phyloP scores from a whole-genome alignment of 495 filamentous ascomycete species.

The Trichoderma erinaceum region DNA sequence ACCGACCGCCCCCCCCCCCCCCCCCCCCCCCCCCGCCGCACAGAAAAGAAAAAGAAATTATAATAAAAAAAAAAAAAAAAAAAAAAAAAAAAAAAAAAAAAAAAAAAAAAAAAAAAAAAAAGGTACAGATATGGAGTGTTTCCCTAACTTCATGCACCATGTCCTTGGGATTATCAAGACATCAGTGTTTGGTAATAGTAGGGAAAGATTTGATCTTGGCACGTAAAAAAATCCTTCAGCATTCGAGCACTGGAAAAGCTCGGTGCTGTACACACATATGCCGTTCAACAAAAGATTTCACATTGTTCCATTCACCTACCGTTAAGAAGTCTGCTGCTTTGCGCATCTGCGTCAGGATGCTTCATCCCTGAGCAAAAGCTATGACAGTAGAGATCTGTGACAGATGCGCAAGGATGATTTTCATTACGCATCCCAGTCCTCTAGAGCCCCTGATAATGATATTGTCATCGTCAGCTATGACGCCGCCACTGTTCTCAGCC shows the following conservation, averaged over 20 bases:
- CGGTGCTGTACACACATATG: constrained; percentile 99
- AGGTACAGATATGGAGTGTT: constrained; percentile 53
- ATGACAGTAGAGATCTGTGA: background rate
- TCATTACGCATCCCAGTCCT: background rate
- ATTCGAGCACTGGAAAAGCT: constrained; percentile 61
- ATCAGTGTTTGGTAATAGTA: constrained; percentile 90
- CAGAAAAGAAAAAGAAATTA: no score
- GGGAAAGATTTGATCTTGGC: constrained; percentile 72
- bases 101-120: no score
- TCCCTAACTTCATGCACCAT: constrained; percentile 84
- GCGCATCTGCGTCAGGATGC: background rate
- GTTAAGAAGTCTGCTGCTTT: background rate
- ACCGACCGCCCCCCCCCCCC: no score
- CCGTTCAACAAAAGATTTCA: constrained; percentile 34
- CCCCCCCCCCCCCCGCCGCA: no score
- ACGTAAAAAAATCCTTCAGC: constrained; percentile 97
- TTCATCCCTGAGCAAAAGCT: constrained; percentile 5
- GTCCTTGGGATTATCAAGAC: constrained; percentile 51
- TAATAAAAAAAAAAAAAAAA: background rate
- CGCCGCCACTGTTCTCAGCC: background rate
- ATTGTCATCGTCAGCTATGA: background rate
- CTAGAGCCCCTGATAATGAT: background rate
- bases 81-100: background rate
- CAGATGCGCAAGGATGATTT: background rate
- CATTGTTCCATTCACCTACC: constrained; percentile 1